Base-by-base conservation (phyloP, 2,329 filamentous ascomycete species). In the Dactylonectria estremocensis region DNA sequence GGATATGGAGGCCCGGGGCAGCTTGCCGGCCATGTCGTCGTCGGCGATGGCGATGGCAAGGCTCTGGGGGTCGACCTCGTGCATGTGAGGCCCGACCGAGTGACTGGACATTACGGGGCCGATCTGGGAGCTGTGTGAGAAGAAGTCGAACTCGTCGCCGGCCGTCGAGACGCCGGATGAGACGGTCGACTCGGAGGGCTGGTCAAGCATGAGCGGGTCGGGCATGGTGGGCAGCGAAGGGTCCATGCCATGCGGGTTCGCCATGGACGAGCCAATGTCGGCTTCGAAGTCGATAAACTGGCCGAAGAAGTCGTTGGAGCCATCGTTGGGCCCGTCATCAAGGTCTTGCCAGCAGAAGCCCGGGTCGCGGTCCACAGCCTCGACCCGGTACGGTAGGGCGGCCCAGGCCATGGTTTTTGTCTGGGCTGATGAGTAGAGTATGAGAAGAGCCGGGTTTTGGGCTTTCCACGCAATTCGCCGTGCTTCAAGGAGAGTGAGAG, bases 1-100 rank as follows among this genome's bases (percentile, higher is more conserved):
- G 3, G 84, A 86, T 76, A 86, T 83, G 64, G 83, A 84, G 24
- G 76, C 80, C 14, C 77, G 77, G 45, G 77, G 77, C 13, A 79
- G 66, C 35, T 73, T 72, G 18, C 74, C 72, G 8, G 58, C 46
- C n/a, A 55, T 50, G 59, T 72, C 40, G 10, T 67, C 67, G 66
- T 61, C 59, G 40, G 35, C 67, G 46, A 79, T 68, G 48, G 74
- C 67, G 46, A 79, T 68, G 46, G 74, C 67, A 50, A 81, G 71
- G 28, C 74, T 69, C 31, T 72, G 72, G 11, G 78, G 74, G 58
- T 80, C 76, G 40, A 80, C 68, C 22, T 80, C 79, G 43, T 79
- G 72, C 14, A 67, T 62, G 55, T 62, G 50, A 10, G 65, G 53
- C 20, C 64, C 65, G n/a, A 61, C 55, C n/a, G 63, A 70, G 35